phyloP scores from a whole-genome alignment of 202 grass and related monocot species.

The Saccharum hybrid region DNA sequence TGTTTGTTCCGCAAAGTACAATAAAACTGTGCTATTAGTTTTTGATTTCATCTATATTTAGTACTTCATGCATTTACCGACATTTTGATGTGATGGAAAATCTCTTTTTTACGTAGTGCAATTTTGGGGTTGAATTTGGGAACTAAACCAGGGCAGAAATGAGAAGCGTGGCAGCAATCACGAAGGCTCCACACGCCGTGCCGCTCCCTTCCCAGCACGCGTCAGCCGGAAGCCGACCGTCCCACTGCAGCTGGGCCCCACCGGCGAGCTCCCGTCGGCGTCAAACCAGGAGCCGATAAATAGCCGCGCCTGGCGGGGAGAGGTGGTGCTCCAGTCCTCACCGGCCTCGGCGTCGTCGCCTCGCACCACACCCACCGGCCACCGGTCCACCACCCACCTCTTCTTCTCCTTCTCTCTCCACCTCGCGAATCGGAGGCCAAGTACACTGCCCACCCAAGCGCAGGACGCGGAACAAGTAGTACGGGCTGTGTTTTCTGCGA shows the following conservation, averaged over 20 bases:
- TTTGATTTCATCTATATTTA: no score
- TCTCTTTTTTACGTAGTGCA: no score
- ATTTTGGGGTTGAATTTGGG: no score
- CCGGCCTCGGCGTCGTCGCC: slow-evolving; percentile 31
- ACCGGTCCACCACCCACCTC: slow-evolving; percentile 38
- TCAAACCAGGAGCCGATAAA: slow-evolving; percentile 48
- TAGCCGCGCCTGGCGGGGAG: slow-evolving; percentile 23
- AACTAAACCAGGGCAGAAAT: no score
- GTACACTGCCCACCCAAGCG: neutral
- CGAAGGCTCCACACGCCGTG: slow-evolving; percentile 8
- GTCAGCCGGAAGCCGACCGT: neutral
- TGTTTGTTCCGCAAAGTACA: no score
- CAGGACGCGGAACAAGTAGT: neutral
- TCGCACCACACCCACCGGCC: slow-evolving; percentile 19
- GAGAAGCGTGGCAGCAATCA: neutral
- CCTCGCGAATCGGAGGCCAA: slow-evolving; percentile 13
- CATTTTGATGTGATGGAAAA: no score
- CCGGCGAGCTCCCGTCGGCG: slow-evolving; percentile 11
- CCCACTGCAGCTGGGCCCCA: slow-evolving; percentile 22
- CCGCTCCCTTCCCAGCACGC: slow-evolving; percentile 12
- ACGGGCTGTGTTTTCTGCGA: neutral
- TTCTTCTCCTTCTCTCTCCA: neutral
- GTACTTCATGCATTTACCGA: no score
- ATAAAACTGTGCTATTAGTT: no score
- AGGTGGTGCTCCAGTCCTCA: slow-evolving; percentile 7